Base-by-base conservation (phyloP, 1,284 basidiomycete genomes). In the Meira miltonrushii region DNA sequence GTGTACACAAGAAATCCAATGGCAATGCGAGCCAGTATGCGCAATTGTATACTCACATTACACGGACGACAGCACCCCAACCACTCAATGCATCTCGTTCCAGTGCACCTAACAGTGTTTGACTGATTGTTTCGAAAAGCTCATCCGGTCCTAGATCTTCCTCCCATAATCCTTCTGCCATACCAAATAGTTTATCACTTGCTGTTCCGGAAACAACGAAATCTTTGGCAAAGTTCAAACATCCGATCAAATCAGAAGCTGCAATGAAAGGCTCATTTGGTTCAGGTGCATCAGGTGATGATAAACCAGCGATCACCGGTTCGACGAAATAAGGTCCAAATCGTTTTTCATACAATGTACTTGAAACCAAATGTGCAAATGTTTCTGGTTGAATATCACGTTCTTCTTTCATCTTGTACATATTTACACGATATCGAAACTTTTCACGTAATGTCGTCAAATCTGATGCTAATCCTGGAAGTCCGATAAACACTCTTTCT, bases 341-440 rank as follows among this genome's bases (percentile, higher is more conserved):
- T 69, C 82, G 87, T 78, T 87, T 87, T 81, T 97, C 92, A 80
- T 98, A 99, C 28, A 99, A 84, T n/a, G 94, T 95, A 58, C 90
- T 93, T 56, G 90, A 93, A 65, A 97, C 88, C 66, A 99, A 86
- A 76, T 94, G 90, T 23, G 92, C 89, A 80, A 98, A 97, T 8
- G 92, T 92, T 81, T 93, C 87, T 50, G 95, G 95, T 71, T 92
- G 88, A 75, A 99, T 96, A 73, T 93, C 88, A 62, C 95, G 86
- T 78, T 97, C 94, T 79, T 99, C 95, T 82, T 98, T 99, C 85
- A 99, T 96, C 52, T 90, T 90, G 82, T 97, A 98, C 90, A 98
- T 95, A 83, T 98, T 99, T 60, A 95, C 88, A 62, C 93, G 85
- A 81, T 90, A 95, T 58, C 95, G 61, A 64, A 71, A 71, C 38